A percentile compares a stretch with the other conserved stretches of the same genome.
Evolutionary conservation across 2,329 filamentous ascomycete genomes (phyloP).

Genomic region (Claviceps pazoutovae): DNA sequence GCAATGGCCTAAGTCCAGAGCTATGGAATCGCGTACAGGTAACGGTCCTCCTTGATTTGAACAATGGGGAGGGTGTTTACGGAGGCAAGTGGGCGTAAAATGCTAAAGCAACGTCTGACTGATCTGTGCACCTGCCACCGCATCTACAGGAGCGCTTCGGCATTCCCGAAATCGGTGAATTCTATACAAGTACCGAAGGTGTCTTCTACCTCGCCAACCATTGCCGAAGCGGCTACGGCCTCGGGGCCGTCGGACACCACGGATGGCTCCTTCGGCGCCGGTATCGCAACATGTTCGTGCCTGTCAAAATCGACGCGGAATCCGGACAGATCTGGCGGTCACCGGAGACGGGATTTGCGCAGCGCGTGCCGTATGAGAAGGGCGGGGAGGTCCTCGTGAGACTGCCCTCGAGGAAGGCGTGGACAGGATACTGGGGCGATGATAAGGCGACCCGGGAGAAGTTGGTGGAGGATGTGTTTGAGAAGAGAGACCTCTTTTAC

Average conservation of each 20-base stretch:
- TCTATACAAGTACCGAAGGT: conserved; percentile 5
- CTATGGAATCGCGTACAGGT: conserved; percentile 5
- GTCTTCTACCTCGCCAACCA: neutral
- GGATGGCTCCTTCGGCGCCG: conserved; percentile 4
- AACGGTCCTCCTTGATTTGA: neutral
- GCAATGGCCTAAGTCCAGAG: conserved; percentile 6
- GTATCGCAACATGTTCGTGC: neutral
- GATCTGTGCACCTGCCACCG: too few species aligned
- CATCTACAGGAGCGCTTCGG: conserved; percentile 4
- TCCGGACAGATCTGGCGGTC: conserved; percentile 4
- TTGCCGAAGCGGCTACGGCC: conserved; percentile 1
- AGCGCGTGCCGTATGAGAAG: conserved; percentile 4
- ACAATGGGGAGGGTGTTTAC: too few species aligned
- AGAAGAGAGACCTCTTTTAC: conserved; percentile 54
- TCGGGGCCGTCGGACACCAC: conserved; percentile 4
- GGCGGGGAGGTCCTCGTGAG: conserved; percentile 4
- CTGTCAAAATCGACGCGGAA: conserved; percentile 3
- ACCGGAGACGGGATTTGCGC: conserved; percentile 5
- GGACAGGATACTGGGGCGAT: conserved; percentile 3
- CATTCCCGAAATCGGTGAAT: conserved; percentile 5
- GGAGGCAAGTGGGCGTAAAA: too few species aligned
- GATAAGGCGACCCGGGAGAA: conserved; percentile 4
- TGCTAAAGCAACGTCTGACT: too few species aligned
- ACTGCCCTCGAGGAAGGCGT: conserved; percentile 4
- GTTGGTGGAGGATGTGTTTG: conserved; percentile 23